These are phyloP conservation scores for Mucor ambiguus DNA, from an alignment of 371 early-diverging fungal species.

Conservation along the genomic window DNA sequence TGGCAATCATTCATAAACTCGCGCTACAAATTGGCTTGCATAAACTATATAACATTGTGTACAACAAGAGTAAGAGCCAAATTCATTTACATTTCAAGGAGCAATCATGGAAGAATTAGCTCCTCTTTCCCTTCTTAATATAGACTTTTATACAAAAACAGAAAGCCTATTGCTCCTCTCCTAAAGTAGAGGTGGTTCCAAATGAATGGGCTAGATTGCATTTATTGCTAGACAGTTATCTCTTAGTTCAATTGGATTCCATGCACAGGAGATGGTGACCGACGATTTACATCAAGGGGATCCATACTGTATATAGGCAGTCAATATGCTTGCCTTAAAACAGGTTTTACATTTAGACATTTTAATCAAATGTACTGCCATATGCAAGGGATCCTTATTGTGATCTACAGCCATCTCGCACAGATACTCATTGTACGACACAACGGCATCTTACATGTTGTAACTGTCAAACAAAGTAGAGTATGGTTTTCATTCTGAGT, in stretches of 20 bases:
- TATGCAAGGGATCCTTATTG: neutral
- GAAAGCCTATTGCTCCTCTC: neutral
- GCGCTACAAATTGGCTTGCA: neutral
- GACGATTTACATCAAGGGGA: neutral
- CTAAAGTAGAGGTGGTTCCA: neutral
- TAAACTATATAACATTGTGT: neutral
- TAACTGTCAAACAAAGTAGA: neutral
- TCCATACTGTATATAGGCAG: neutral
- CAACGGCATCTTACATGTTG: too few relatives aligned
- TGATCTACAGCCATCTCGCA: slow-evolving; percentile 4
- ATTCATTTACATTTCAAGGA: slow-evolving; percentile 2
- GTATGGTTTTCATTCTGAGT: neutral
- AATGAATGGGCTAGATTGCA: neutral
- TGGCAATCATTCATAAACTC: neutral
- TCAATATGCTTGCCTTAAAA: neutral
- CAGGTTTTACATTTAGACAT: slow-evolving; percentile 7
- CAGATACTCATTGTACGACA: slow-evolving; percentile 8
- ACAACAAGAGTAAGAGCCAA: too few relatives aligned
- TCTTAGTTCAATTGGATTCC: neutral
- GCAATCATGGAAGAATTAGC: neutral
- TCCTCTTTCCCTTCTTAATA: neutral
- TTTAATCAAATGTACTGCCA: neutral
- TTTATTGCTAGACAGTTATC: neutral
- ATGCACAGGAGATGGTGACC: neutral
- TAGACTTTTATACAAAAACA: slow-evolving; percentile 9